Evolutionary conservation across 2,329 filamentous ascomycete species (phyloP).

Genomic region (Xylaria sp.): DNA sequence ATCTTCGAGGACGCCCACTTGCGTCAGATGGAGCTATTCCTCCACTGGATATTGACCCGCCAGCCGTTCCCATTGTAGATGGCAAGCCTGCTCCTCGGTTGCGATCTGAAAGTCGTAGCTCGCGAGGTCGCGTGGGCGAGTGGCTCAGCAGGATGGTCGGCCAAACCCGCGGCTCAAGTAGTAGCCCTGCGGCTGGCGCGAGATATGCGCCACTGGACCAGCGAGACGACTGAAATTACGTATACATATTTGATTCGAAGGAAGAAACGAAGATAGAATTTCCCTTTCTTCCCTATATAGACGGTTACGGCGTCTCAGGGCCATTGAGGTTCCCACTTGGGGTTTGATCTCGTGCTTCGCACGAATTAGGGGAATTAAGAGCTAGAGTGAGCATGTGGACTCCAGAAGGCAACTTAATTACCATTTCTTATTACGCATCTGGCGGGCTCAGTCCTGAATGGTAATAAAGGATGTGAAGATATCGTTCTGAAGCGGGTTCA

Average conservation of each 20-base stretch:
- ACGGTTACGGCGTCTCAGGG: constrained; percentile 29
- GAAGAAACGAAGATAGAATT: constrained; percentile 31
- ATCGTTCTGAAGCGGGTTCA: not conserved
- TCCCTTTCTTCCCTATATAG: constrained; percentile 33
- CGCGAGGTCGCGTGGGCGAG: constrained; percentile 51
- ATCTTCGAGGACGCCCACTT: constrained; percentile 62
- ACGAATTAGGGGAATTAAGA: constrained; percentile 3
- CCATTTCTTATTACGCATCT: constrained; percentile 5
- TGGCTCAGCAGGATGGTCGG: constrained; percentile 54
- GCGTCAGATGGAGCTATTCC: constrained; percentile 75
- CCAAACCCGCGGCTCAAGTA: constrained; percentile 43
- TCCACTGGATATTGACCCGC: constrained; percentile 80
- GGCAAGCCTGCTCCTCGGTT: constrained; percentile 53
- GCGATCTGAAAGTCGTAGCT: constrained; percentile 42
- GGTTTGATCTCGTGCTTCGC: constrained; percentile 17
- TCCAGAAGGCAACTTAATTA: constrained; percentile 12
- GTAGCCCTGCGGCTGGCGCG: constrained; percentile 42
- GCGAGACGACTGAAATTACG: constrained; percentile 44
- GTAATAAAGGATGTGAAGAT: not conserved
- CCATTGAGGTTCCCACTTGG: constrained; percentile 27
- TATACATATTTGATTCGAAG: constrained; percentile 27
- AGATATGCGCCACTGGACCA: constrained; percentile 51
- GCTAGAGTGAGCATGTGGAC: constrained; percentile 8
- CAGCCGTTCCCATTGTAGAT: constrained; percentile 60
- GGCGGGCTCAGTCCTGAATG: constrained; percentile 1